These are phyloP conservation scores for Echites panduratus DNA, from an alignment of 257 asterid genomes.

Conservation along the genomic window DNA sequence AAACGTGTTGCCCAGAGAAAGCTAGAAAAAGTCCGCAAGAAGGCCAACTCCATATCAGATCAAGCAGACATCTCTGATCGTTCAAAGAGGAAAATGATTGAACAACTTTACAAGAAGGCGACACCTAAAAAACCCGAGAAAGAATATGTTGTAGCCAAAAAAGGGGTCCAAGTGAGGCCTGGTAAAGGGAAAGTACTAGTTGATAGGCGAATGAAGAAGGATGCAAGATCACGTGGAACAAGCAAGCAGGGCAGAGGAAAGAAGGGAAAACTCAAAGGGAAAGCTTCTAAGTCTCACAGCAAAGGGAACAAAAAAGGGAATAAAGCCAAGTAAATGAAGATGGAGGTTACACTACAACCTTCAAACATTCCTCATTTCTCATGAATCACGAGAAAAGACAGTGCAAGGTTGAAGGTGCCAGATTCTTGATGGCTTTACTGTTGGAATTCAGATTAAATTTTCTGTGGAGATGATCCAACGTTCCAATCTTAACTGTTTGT, in stretches of 20 bases:
- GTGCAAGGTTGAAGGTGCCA: background rate
- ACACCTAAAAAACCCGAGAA: conserved; percentile 46
- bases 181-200: conserved; percentile 89
- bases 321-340: background rate
- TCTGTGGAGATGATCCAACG: too few species aligned
- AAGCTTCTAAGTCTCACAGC: conserved; percentile 29
- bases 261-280: conserved; percentile 60
- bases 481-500: background rate
- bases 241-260: conserved; percentile 50
- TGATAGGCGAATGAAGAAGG: conserved; percentile 85
- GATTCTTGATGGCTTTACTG: too few species aligned
- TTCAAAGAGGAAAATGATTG: conserved; percentile 81
- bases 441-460: background rate
- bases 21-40: conserved; percentile 74
- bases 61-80: conserved; percentile 71
- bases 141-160: conserved; percentile 91
- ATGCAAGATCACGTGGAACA: conserved; percentile 52
- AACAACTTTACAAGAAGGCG: conserved; percentile 71
- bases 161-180: conserved; percentile 80
- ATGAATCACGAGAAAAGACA: background rate
- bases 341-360: background rate
- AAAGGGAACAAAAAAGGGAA: conserved; percentile 15
- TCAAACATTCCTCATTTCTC: background rate
- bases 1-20: conserved; percentile 55
- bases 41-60: conserved; percentile 83